These are phyloP conservation scores for Trichoderma oligosporum DNA, from an alignment of 2,329 filamentous ascomycete genomes.

Conservation along the genomic window DNA sequence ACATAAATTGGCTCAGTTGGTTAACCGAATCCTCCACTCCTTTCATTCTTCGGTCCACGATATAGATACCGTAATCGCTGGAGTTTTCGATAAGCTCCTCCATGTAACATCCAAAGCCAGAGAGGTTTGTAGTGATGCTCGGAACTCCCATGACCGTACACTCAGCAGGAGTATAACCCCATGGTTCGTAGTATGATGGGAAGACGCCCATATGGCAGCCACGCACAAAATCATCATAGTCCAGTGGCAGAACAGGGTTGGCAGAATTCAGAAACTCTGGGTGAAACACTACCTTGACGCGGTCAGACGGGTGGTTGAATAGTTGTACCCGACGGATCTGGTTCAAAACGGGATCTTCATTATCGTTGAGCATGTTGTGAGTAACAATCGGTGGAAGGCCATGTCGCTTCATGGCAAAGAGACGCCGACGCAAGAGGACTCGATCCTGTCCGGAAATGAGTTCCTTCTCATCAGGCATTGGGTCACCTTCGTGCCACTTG, in stretches of 20 bases:
- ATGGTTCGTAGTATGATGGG: slow-evolving; percentile 97
- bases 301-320: slow-evolving; percentile 92
- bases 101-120: slow-evolving; percentile 99
- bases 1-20: slow-evolving; percentile 84
- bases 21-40: slow-evolving; percentile 97
- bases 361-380: slow-evolving; percentile 96
- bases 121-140: slow-evolving; percentile 96
- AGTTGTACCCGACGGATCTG: slow-evolving; percentile 94
- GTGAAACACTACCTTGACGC: slow-evolving; percentile 97
- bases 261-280: slow-evolving; percentile 95
- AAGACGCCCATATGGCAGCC: slow-evolving; percentile 96
- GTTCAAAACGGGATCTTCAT: slow-evolving; percentile 90
- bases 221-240: slow-evolving; percentile 98
- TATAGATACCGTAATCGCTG: slow-evolving; percentile 97
- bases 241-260: slow-evolving; percentile 89
- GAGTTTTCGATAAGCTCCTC: slow-evolving; percentile 98
- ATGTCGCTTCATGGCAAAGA: slow-evolving; percentile 96
- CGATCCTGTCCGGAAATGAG: slow-evolving; percentile 88
- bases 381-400: slow-evolving; percentile 92
- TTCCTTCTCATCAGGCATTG: slow-evolving; percentile 94
- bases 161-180: slow-evolving; percentile 97
- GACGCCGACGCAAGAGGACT: slow-evolving; percentile 80
- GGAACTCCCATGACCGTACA: slow-evolving; percentile 99
- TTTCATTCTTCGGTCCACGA: slow-evolving; percentile 92
- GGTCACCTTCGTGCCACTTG: slow-evolving; percentile 91